A percentile compares a stretch with the other conserved stretches of the same genome.
phyloP scores from a whole-genome alignment of 2,329 filamentous ascomycete genomes.

The Ceratocystis alfenasii region DNA sequence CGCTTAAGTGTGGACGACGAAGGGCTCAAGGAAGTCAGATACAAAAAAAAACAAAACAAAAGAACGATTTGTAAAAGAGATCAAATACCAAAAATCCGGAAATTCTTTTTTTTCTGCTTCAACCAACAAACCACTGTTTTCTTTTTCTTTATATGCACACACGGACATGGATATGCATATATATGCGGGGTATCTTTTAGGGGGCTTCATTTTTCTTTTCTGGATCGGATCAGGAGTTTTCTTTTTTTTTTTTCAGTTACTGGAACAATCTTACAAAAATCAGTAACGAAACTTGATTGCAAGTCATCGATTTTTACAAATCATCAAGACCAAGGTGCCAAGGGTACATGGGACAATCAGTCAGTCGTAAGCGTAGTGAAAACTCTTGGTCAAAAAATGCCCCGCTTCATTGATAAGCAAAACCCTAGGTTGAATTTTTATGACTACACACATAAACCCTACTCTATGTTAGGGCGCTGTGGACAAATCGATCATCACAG shows the following conservation, averaged over 20 bases:
- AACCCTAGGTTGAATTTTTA: too few relatives aligned
- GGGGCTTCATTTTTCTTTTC: too few relatives aligned
- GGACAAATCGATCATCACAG: too few relatives aligned
- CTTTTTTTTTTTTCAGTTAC: neutral
- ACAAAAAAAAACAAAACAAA: constrained; percentile 20
- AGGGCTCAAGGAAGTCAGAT: constrained; percentile 6
- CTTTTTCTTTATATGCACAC: neutral
- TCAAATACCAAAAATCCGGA: constrained; percentile 6
- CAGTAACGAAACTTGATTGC: too few relatives aligned
- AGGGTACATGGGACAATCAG: neutral
- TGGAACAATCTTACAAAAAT: too few relatives aligned
- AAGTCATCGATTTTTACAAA: too few relatives aligned
- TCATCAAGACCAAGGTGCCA: too few relatives aligned
- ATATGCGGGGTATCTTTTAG: neutral
- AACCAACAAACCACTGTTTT: neutral
- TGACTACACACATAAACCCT: too few relatives aligned
- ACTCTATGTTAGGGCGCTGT: too few relatives aligned
- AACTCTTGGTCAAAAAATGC: too few relatives aligned
- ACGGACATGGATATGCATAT: neutral
- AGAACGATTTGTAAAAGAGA: constrained; percentile 16
- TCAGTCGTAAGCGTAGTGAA: too few relatives aligned
- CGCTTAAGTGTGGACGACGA: constrained; percentile 15
- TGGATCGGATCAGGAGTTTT: neutral
- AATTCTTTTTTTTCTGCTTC: constrained; percentile 12
- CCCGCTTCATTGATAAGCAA: too few relatives aligned